Conservation (phyloP, 768 basidiomycete genomes). For the Rhizopogon roseolus region DNA sequence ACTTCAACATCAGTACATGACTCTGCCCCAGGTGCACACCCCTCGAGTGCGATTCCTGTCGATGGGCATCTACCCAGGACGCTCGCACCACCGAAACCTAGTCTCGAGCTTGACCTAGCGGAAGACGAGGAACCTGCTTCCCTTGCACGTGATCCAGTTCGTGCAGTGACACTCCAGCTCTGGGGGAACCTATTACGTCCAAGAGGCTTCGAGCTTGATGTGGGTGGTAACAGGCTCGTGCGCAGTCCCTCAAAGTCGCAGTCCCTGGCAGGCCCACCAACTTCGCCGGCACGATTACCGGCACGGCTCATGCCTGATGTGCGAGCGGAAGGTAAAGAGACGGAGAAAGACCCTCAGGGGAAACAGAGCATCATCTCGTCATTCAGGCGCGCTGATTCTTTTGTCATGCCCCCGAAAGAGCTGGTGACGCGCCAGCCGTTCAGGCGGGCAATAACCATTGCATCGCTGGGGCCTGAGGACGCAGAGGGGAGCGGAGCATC, state of each 20-base stretch:
- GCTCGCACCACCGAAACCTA: slow-evolving; percentile 14
- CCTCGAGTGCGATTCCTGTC: slow-evolving; percentile 6
- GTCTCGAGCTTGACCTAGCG: slow-evolving; percentile 19
- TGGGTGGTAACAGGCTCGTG: slow-evolving; percentile 44
- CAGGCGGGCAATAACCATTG: slow-evolving; percentile 33
- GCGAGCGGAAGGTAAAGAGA: slow-evolving; percentile 12
- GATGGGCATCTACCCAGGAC: slow-evolving; percentile 13
- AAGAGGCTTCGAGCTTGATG: slow-evolving; percentile 59
- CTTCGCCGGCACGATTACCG: slow-evolving; percentile 12
- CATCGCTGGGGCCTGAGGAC: slow-evolving; percentile 10
- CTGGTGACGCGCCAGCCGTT: slow-evolving; percentile 38
- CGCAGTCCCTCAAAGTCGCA: slow-evolving; percentile 54
- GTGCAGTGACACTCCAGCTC: slow-evolving; percentile 54
- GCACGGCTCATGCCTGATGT: slow-evolving; percentile 2
- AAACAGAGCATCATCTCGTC: slow-evolving; percentile 44
- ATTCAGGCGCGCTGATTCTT: slow-evolving; percentile 63
- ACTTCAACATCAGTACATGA: slow-evolving; percentile 11
- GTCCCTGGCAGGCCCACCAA: slow-evolving; percentile 14
- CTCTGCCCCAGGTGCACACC: slow-evolving; percentile 10
- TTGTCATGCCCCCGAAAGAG: slow-evolving; percentile 37
- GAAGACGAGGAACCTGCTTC: slow-evolving; percentile 57
- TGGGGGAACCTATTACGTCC: slow-evolving; percentile 67
- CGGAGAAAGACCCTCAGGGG: slow-evolving; percentile 4
- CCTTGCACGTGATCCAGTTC: slow-evolving; percentile 47
- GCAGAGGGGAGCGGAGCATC: slow-evolving; percentile 12